phyloP scores from a whole-genome alignment of 2,329 filamentous ascomycete species.

The Neopestalotiopsis sp. region DNA sequence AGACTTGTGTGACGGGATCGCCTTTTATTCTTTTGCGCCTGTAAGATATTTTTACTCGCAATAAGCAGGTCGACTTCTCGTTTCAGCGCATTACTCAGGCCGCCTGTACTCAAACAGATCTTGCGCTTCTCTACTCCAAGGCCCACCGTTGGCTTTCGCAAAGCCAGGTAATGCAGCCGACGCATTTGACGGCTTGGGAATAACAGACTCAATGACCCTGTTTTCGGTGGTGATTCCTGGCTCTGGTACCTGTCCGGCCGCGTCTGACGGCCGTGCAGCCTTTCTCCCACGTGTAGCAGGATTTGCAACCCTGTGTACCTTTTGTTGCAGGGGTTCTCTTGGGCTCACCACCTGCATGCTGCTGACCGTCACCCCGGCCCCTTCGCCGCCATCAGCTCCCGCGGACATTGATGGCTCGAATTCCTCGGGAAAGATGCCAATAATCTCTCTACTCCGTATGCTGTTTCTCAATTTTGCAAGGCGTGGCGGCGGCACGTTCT shows the following conservation, averaged over 20 bases:
- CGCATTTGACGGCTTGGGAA: constrained; percentile 18
- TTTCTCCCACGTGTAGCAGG: constrained; percentile 60
- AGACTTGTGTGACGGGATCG: not conserved
- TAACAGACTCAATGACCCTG: too few species aligned
- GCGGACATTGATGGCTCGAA: constrained; percentile 20
- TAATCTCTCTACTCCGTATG: constrained; percentile 38
- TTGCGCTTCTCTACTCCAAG: constrained; percentile 73
- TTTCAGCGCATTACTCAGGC: not conserved
- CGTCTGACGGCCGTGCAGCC: constrained; percentile 57
- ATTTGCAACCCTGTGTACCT: constrained; percentile 42
- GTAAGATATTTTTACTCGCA: not conserved
- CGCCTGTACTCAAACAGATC: constrained; percentile 66
- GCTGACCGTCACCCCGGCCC: too few species aligned
- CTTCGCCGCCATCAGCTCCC: not conserved
- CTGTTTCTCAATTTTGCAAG: constrained; percentile 35
- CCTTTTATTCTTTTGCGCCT: not conserved
- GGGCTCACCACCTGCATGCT: too few species aligned
- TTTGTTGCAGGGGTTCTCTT: not conserved
- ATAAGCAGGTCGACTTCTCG: not conserved
- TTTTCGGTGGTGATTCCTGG: not conserved
- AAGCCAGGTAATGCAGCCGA: constrained; percentile 47
- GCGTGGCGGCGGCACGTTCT: constrained; percentile 31
- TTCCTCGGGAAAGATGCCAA: constrained; percentile 36
- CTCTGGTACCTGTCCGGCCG: constrained; percentile 53
- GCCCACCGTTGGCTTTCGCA: constrained; percentile 59